Conservation (phyloP, 345 rosid species). For the Populus euphratica region DNA sequence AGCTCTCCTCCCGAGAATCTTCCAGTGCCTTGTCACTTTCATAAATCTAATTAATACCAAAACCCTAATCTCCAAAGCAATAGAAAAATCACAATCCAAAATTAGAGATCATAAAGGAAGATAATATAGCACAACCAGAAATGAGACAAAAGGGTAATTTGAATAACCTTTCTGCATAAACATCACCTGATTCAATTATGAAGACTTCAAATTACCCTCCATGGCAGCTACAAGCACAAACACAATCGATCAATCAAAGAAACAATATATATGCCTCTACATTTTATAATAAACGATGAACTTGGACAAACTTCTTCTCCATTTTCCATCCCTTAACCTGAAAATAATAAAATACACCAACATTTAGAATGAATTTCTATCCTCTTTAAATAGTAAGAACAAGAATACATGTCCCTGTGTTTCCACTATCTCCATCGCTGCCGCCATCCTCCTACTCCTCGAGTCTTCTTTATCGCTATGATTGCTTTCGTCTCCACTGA, state of each 20-base stretch:
- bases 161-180: conserved; percentile 55
- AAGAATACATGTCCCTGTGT: background rate
- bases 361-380: background rate
- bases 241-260: background rate
- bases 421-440: conserved; percentile 11
- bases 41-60: conserved; percentile 37
- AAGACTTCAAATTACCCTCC: background rate
- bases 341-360: background rate
- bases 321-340: conserved; percentile 50
- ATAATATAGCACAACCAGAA: conserved; percentile 2
- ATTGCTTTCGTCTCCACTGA: conserved; percentile 1
- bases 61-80: conserved; percentile 6
- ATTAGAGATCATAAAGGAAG: background rate
- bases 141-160: conserved; percentile 31
- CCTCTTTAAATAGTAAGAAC: too few relatives aligned
- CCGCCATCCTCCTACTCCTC: conserved; percentile 27
- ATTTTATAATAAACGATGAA: conserved; percentile 49
- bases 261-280: conserved; percentile 37
- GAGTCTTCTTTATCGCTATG: conserved; percentile 6
- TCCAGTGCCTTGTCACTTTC: conserved; percentile 42
- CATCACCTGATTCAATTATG: conserved; percentile 46
- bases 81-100: background rate
- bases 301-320: conserved; percentile 49
- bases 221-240: background rate
- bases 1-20: conserved; percentile 47